Evolutionary conservation across 768 basidiomycete species (phyloP), one percentile per base, ranked within the genome.

Genomic region (Melanogaster broomeanus): DNA sequence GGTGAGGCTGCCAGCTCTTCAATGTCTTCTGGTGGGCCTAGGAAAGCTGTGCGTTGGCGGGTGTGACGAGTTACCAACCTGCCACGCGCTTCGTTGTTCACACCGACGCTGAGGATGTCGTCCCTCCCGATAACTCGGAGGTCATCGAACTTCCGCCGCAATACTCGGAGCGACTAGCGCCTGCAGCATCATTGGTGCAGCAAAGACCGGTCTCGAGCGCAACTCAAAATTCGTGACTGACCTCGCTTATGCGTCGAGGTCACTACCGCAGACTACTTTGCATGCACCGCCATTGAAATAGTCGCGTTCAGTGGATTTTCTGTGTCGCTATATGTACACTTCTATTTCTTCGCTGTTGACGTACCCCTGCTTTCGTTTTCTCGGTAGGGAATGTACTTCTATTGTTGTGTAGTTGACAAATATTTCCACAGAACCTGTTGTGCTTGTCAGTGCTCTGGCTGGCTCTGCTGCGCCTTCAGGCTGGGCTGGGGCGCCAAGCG

Each of bases 401-500:
- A n/a, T n/a, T n/a, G n/a, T n/a, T n/a, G n/a, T n/a, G n/a, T n/a
- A n/a, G n/a, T n/a, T n/a, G n/a, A n/a, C n/a, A n/a, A n/a, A n/a
- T n/a, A n/a, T n/a, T n/a, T n/a, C n/a, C n/a, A n/a, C n/a, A n/a
- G n/a, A n/a, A n/a, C n/a, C 97, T 45, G 96, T 98, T 59, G 89
- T 99, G 66, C 93, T 99, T 60, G 89, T 94, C 51, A 97, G 96
- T 74, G 77, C 89, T 64, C 87, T 99, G 60, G 79, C 98, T 74
- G 96, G 97, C 55, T 94, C 90, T 48, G 72, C 95, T 49, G 97
- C 93, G 57, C 98, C 97, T 99, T 98, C 86, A 68, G 77, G 65
- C 93, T 98, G 66, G 95, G 96, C 66, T 98, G 96, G 96, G 92
- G 89, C 85, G 96, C 98, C 69, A 99, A n/a, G n/a, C n/a, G n/a